These are phyloP conservation scores for Linum trigynum DNA, from an alignment of 345 rosid genomes.

Conservation along the genomic window DNA sequence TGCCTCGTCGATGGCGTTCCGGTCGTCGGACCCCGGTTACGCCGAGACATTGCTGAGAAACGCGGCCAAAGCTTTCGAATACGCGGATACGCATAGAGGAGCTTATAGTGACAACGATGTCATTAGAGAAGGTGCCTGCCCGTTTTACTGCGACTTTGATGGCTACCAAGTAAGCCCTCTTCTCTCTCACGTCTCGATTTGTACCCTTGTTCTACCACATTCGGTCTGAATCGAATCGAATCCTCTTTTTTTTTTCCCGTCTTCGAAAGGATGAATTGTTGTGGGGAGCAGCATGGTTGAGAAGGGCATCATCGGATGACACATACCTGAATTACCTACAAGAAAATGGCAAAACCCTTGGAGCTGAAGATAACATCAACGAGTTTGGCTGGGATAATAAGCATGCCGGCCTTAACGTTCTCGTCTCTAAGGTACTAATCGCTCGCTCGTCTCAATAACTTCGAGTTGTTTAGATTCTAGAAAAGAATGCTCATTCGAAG, in stretches of 20 bases:
- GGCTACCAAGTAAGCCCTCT: conserved; percentile 15
- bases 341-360: neutral
- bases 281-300: conserved; percentile 25
- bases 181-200: neutral
- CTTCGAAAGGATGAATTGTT: conserved; percentile 17
- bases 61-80: conserved; percentile 7
- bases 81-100: conserved; percentile 16
- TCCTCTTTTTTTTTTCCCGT: neutral
- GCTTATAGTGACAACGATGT: conserved; percentile 9
- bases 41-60: conserved; percentile 4
- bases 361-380: neutral
- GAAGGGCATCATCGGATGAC: conserved; percentile 14
- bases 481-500: too few species aligned
- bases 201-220: neutral
- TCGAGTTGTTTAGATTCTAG: too few species aligned
- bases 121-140: conserved; percentile 13
- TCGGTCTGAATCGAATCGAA: neutral
- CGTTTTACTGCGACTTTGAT: conserved; percentile 19
- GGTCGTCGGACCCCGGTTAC: conserved; percentile 3
- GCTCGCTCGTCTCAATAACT: neutral
- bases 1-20: neutral
- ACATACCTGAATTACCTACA: conserved; percentile 4
- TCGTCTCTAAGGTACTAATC: conserved; percentile 10
- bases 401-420: conserved; percentile 18
- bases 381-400: conserved; percentile 25